phyloP scores from a whole-genome alignment of 805 yeast species.

The Lipomyces oligophaga region DNA sequence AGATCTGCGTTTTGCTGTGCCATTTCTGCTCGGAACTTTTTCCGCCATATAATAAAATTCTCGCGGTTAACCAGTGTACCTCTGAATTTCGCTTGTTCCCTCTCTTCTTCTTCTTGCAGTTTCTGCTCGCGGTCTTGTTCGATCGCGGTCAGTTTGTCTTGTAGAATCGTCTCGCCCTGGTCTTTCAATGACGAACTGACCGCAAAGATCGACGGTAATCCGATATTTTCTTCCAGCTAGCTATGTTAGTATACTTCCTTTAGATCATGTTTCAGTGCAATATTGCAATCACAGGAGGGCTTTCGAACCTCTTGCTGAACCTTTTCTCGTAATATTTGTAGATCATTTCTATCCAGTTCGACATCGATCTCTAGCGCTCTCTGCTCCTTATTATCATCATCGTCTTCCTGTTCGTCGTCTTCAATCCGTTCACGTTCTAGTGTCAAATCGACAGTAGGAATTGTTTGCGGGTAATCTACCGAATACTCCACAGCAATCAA shows the following conservation, averaged over 20 bases:
- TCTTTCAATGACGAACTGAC: constrained; percentile 75
- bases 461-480: constrained; percentile 73
- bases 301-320: constrained; percentile 32
- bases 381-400: constrained; percentile 47
- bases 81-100: constrained; percentile 82
- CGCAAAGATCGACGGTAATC: constrained; percentile 89
- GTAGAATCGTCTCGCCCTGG: constrained; percentile 66
- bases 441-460: constrained; percentile 54
- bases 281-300: too few species aligned
- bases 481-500: constrained; percentile 66
- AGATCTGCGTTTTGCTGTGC: constrained; percentile 55
- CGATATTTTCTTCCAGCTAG: constrained; percentile 68
- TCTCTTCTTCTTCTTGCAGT: constrained; percentile 61
- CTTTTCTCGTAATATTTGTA: constrained; percentile 27
- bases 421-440: constrained; percentile 36
- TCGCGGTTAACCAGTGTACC: constrained; percentile 88
- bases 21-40: constrained; percentile 62
- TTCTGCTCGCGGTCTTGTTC: constrained; percentile 59
- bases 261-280: background rate
- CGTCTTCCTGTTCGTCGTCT: constrained; percentile 45
- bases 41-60: constrained; percentile 70
- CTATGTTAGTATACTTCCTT: background rate
- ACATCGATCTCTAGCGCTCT: constrained; percentile 46
- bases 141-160: constrained; percentile 48
- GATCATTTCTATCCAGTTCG: constrained; percentile 37